Percentiles rank a stretch among this genome's conserved stretches.
Conservation (phyloP, 352 stramenopile species). For the Phytophthora syringae region DNA sequence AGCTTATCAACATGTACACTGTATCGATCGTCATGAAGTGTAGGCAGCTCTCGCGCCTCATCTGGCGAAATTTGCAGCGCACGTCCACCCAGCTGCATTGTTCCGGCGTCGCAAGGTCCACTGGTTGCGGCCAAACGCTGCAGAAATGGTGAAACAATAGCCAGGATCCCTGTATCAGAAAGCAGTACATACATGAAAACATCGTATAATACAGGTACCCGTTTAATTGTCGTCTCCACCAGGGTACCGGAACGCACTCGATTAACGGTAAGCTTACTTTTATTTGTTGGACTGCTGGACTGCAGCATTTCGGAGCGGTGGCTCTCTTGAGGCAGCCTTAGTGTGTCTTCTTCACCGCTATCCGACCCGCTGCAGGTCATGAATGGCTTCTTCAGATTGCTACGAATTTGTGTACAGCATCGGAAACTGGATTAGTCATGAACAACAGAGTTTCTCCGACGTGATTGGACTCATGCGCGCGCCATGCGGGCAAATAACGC, state of each 20-base stretch:
- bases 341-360: too few species aligned
- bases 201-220: neutral
- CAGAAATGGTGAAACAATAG: neutral
- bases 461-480: slow-evolving; percentile 4
- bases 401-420: too few species aligned
- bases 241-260: too few species aligned
- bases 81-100: neutral
- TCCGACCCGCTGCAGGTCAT: too few species aligned
- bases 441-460: neutral
- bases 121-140: neutral
- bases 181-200: neutral
- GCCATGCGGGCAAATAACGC: slow-evolving; percentile 8
- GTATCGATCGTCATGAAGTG: neutral
- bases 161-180: neutral
- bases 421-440: slow-evolving; percentile 9
- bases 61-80: neutral
- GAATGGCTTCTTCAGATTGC: too few species aligned
- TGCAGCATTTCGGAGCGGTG: neutral
- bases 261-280: too few species aligned
- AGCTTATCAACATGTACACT: too few species aligned
- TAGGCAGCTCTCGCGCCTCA: neutral
- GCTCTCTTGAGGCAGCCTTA: too few species aligned
- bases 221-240: too few species aligned
- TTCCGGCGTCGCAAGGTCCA: neutral
- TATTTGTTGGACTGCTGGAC: neutral